Base-by-base conservation (phyloP, 306 rosid species). In the Dalbergia cochinchinensis region DNA sequence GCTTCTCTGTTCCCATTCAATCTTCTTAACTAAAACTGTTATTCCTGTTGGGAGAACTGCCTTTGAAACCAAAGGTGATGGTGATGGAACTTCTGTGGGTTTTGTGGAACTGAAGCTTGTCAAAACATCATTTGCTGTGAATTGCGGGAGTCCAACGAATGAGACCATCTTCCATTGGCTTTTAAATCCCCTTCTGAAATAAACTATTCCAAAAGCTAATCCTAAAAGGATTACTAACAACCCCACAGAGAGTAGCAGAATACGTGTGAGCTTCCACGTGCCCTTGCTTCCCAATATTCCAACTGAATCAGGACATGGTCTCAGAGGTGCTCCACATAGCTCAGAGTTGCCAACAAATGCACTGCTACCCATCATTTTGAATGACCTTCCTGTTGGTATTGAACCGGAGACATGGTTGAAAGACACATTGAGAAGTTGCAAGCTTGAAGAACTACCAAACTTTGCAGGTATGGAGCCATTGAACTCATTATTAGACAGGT, bases 1-100 rank as follows among this genome's bases (percentile, higher is more conserved):
- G 77, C 65, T 85, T 64, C 87, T 92, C 8, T 74, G 82, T 76
- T 88, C 93, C 92, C 90, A 87, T 60, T 92, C 97, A 50, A 90
- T 84, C 89, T 83, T 91, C 88, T 90, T 92, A 31, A 95, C 92
- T 19, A 89, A 65, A 72, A 95, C 98, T 14, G 93, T 85, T 79
- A 95, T 95, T 68, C 99, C 98, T 16, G 97, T 95, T 0, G 99
- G 98, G n/a, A 95, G 90, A 83, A 92, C 95, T 18, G 88, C 90
- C 80, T 90, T 90, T 70, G 87, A 73, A 64, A 83, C 87, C 35
- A 83, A 85, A 76, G 88, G 71, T 37, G 83, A 85, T 54, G 82
- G 77, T 58, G 91, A 81, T 68, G 70, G 79, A 53, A 76, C 71
- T 39, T 83, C 89, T 78, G 80, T 73, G 18, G 89, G 81, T 82